Percentiles rank a stretch among this genome's conserved stretches.
These are phyloP conservation scores for Fusarium brachygibbosum DNA, from an alignment of 2,329 filamentous ascomycete genomes.

Conservation along the genomic window DNA sequence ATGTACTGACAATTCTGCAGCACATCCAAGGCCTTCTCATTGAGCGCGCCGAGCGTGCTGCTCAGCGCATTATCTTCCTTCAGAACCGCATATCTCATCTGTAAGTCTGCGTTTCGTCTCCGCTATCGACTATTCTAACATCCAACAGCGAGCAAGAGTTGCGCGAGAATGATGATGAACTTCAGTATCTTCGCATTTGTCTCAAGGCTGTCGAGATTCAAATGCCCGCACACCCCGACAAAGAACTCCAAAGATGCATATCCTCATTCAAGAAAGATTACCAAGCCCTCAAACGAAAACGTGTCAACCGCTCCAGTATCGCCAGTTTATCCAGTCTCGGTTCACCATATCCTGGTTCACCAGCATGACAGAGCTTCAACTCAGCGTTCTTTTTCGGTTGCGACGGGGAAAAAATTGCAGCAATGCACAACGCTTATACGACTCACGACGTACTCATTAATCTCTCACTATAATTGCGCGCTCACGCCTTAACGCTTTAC, in stretches of 20 bases:
- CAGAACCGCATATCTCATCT: slow-evolving; percentile 70
- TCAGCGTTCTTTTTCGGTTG: background rate
- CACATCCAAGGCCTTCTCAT: slow-evolving; percentile 74
- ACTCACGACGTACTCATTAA: slow-evolving; percentile 40
- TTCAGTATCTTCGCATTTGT: slow-evolving; percentile 72
- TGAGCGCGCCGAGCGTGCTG: slow-evolving; percentile 68
- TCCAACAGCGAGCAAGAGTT: slow-evolving; percentile 66
- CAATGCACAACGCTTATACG: slow-evolving; percentile 36
- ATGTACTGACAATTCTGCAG: slow-evolving; percentile 53
- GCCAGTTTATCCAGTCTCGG: slow-evolving; percentile 49
- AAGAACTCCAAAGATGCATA: slow-evolving; percentile 71
- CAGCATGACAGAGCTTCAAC: slow-evolving; percentile 32
- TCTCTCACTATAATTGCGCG: slow-evolving; percentile 26
- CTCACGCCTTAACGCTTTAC: slow-evolving; percentile 38
- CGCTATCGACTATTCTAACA: slow-evolving; percentile 16
- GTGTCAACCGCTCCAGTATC: slow-evolving; percentile 53
- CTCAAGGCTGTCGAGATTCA: slow-evolving; percentile 74
- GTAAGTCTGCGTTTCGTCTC: slow-evolving; percentile 54
- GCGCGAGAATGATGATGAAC: slow-evolving; percentile 69
- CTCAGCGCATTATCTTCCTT: slow-evolving; percentile 70
- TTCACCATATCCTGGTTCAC: slow-evolving; percentile 47
- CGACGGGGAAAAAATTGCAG: slow-evolving; percentile 20
- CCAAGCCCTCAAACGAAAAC: slow-evolving; percentile 62
- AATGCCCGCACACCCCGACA: slow-evolving; percentile 65
- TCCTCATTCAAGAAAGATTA: slow-evolving; percentile 73